Conservation (phyloP, 2,329 filamentous ascomycete species). For the Ceratocystis harringtonii region DNA sequence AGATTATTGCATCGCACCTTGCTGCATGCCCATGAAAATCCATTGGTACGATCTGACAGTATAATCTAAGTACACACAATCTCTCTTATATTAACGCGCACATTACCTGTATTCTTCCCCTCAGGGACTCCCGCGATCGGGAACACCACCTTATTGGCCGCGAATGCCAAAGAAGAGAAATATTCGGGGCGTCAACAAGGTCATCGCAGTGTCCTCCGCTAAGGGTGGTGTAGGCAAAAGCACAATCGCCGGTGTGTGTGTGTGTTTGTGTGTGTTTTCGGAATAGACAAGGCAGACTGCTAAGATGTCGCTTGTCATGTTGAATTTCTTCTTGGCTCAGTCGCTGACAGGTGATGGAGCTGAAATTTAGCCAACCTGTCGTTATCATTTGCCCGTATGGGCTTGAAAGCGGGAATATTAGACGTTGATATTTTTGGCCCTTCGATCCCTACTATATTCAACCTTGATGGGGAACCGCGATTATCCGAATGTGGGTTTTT, state of each 20-base stretch:
- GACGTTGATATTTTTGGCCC: constrained; percentile 97
- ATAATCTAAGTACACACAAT: too few relatives aligned
- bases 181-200: constrained; percentile 72
- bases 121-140: constrained; percentile 72
- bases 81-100: too few relatives aligned
- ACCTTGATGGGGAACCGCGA: constrained; percentile 63
- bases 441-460: constrained; percentile 78
- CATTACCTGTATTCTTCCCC: neutral
- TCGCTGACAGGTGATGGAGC: neutral
- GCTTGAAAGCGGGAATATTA: constrained; percentile 70
- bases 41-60: constrained; percentile 43
- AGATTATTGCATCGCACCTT: constrained; percentile 29
- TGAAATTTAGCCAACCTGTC: constrained; percentile 56
- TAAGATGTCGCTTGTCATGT: neutral
- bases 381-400: constrained; percentile 67
- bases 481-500: constrained; percentile 47
- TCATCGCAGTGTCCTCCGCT: constrained; percentile 93
- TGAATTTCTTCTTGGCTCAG: neutral
- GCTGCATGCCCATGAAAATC: constrained; percentile 59
- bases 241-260: constrained; percentile 58
- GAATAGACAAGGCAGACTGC: neutral
- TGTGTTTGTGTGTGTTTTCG: constrained; percentile 9
- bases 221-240: constrained; percentile 98
- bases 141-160: constrained; percentile 39
- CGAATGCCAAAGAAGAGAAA: constrained; percentile 66